Percentiles rank a stretch among this genome's conserved stretches.
Conservation (phyloP, 2,329 filamentous ascomycete genomes). For the Elsinoe arachidis region DNA sequence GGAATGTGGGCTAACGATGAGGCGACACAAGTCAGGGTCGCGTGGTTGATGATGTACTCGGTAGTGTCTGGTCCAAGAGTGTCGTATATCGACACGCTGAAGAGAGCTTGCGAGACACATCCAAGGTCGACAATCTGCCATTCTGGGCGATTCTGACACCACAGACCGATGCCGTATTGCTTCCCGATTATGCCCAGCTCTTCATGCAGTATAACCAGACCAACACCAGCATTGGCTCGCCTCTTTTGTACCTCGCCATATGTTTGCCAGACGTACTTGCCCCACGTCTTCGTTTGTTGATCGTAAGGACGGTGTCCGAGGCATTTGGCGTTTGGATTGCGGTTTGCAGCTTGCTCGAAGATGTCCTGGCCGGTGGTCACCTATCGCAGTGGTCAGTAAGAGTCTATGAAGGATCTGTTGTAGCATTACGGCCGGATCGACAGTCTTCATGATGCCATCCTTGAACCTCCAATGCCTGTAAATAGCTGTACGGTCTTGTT, state of each 20-base stretch:
- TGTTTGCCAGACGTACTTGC: constrained; percentile 14
- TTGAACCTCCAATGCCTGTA: constrained; percentile 77
- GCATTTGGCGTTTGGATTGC: constrained; percentile 47
- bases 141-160: constrained; percentile 16
- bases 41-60: constrained; percentile 16
- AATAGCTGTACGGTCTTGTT: constrained; percentile 61
- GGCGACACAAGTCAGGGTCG: constrained; percentile 10
- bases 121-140: constrained; percentile 16
- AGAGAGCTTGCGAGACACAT: constrained; percentile 15
- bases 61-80: constrained; percentile 16
- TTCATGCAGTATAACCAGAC: constrained; percentile 13
- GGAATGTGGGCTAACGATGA: constrained; percentile 15
- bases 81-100: constrained; percentile 16
- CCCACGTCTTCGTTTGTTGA: constrained; percentile 14
- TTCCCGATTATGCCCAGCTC: constrained; percentile 13
- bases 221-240: constrained; percentile 14
- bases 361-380: constrained; percentile 67
- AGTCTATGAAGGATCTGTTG: neutral
- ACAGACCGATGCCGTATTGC: constrained; percentile 15
- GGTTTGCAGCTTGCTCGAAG: constrained; percentile 58
- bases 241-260: constrained; percentile 14
- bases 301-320: constrained; percentile 15
- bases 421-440: constrained; percentile 50
- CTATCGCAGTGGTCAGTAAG: constrained; percentile 23
- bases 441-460: constrained; percentile 62